Evolutionary conservation across 441 rosid species (phyloP).

Genomic region (Hypseocharis bilobata): DNA sequence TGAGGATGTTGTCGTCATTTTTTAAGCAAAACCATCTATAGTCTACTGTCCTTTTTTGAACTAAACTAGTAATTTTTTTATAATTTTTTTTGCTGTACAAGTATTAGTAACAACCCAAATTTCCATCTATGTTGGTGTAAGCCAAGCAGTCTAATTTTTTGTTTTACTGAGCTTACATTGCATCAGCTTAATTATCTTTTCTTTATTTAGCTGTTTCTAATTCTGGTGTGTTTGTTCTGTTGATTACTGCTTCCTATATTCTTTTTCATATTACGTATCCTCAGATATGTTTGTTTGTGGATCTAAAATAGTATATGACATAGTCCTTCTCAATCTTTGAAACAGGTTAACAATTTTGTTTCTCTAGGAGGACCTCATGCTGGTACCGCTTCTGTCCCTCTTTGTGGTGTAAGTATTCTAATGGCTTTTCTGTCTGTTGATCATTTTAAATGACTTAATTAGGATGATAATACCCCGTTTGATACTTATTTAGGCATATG

Average conservation of each 20-base stretch:
- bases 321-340: conserved; percentile 7
- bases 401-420: conserved; percentile 57
- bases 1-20: background rate
- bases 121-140: background rate
- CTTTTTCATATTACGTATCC: background rate
- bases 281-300: too few relatives aligned
- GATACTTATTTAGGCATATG: background rate
- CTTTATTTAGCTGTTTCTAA: background rate
- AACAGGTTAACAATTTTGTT: conserved; percentile 63
- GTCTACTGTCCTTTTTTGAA: too few relatives aligned
- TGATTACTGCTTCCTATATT: background rate
- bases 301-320: too few relatives aligned
- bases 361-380: conserved; percentile 91
- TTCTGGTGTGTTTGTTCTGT: background rate
- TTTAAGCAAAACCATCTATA: background rate
- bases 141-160: background rate
- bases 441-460: background rate
- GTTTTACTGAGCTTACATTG: background rate
- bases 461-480: background rate
- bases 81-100: background rate
- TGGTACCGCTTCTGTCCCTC: conserved; percentile 80
- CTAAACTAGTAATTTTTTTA: background rate
- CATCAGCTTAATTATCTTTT: background rate
- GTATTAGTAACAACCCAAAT: background rate
- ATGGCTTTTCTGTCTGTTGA: background rate